Evolutionary conservation across 2,329 filamentous ascomycete genomes (phyloP).

Genomic region (Neofusicoccum sp.): DNA sequence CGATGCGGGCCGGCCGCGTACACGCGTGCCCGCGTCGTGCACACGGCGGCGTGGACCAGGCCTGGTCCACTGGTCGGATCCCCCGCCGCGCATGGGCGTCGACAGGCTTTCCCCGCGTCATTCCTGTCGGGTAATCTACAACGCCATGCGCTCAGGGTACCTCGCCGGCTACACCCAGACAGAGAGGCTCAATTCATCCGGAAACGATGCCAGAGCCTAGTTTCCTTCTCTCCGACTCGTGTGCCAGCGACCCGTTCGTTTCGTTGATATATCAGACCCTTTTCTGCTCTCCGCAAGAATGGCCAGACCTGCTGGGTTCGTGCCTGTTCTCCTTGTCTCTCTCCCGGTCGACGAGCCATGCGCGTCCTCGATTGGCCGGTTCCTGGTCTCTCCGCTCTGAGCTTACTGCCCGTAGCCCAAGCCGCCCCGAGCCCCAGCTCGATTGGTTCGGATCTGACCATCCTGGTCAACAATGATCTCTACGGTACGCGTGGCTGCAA

Average conservation of each 20-base stretch:
- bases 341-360: background rate
- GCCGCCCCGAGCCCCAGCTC: constrained; percentile 25
- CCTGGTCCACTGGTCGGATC: background rate
- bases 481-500: constrained; percentile 16
- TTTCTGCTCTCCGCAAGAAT: background rate
- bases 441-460: constrained; percentile 29
- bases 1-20: too few relatives aligned
- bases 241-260: background rate
- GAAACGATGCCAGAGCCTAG: background rate
- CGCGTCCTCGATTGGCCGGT: background rate
- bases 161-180: background rate
- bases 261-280: background rate
- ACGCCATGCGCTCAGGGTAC: constrained; percentile 3
- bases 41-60: background rate
- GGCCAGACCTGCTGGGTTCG: background rate
- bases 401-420: constrained; percentile 11
- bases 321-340: background rate
- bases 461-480: constrained; percentile 23
- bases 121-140: constrained; percentile 1
- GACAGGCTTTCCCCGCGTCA: constrained; percentile 1
- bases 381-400: constrained; percentile 1
- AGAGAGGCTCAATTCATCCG: background rate
- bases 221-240: background rate
- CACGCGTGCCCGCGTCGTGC: background rate
- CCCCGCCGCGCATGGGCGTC: background rate